Conservation (phyloP, 106 monocot species). For the Vanilla planifolia region DNA sequence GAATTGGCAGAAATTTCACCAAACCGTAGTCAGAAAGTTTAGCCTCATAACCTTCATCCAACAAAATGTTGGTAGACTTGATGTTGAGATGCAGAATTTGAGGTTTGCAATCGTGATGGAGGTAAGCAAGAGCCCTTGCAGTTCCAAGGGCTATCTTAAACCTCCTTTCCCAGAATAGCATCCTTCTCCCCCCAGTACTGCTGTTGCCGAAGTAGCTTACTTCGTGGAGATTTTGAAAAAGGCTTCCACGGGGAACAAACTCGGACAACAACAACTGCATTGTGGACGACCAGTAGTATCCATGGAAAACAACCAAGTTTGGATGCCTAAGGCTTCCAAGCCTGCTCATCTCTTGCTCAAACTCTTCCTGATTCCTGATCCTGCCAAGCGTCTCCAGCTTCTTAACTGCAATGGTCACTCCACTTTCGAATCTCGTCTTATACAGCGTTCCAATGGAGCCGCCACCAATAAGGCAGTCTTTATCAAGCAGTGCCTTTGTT, state of each 20-base stretch:
- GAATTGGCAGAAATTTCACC: conserved; percentile 65
- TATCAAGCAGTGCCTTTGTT: conserved; percentile 80
- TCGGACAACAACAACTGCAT: conserved; percentile 80
- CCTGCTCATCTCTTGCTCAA: conserved; percentile 77
- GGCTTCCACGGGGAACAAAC: conserved; percentile 59
- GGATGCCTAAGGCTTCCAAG: conserved; percentile 60
- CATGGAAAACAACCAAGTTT: conserved; percentile 73
- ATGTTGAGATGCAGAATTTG: conserved; percentile 86
- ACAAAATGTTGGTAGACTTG: conserved; percentile 78
- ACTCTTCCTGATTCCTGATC: conserved; percentile 85
- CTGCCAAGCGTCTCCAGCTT: conserved; percentile 78
- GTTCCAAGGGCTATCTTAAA: conserved; percentile 63
- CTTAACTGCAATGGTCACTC: conserved; percentile 77
- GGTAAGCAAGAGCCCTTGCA: conserved; percentile 77
- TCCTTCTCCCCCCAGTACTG: conserved; percentile 19
- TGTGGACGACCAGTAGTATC: conserved; percentile 87
- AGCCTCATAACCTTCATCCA: conserved; percentile 59
- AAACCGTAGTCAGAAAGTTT: conserved; percentile 91
- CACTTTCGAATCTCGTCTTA: conserved; percentile 64
- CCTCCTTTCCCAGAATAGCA: conserved; percentile 65
- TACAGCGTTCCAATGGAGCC: conserved; percentile 85
- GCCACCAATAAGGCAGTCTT: conserved; percentile 64
- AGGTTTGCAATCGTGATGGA: conserved; percentile 92
- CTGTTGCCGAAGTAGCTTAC: conserved; percentile 14
- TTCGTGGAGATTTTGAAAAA: conserved; percentile 74